Base-by-base conservation (phyloP, 495 filamentous ascomycete genomes). In the Barbatosphaeria neglecta region DNA sequence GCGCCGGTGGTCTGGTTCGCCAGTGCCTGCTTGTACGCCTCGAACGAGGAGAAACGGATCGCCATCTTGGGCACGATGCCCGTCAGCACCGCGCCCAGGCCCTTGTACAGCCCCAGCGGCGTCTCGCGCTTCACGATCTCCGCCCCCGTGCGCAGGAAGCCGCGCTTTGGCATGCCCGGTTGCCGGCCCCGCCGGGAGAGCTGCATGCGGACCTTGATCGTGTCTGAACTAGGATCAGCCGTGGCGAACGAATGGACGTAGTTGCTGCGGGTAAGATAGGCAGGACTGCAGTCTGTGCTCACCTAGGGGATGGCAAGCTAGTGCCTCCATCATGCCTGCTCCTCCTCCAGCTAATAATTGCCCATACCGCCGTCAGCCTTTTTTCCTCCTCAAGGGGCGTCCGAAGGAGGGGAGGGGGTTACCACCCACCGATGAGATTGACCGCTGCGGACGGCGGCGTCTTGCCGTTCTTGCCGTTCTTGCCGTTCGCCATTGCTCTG, bases 51-150 rank as follows among this genome's bases (percentile, higher is more conserved):
- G 70, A 99, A 99, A 16, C 92, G 87, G 57, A 97, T 97, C 45
- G 92, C 93, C 92, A 99, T 99, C 70, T 99, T 99, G 13, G 92
- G 92, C 27, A 99, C 82, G 65, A 99, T 99, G 48, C 92, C 92
- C 17, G 90, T 95, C 43, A 96, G 64, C 46, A 99, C 92, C 43
- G 92, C 92, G 25, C 92, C 92, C 10, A 99, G 75, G 56, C 92
- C 92, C 72, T 97, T 97, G 75, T 99, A 99, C 44, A 99, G 69
- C 45, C 82, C 92, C 27, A 99, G 62, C 1, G 89, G 86, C 20
- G 90, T 95, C 68, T 99, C 92, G 57, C 82, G 81, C 57, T 74
- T 77, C 31, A 92, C 82, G 54, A 99, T 96, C 33, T 96, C 87
- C 47, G 69, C 69, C 43, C 93, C 92, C 8, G 94, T 97, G 9